phyloP scores from a whole-genome alignment of 495 filamentous ascomycete species.

The Letharia lupina region DNA sequence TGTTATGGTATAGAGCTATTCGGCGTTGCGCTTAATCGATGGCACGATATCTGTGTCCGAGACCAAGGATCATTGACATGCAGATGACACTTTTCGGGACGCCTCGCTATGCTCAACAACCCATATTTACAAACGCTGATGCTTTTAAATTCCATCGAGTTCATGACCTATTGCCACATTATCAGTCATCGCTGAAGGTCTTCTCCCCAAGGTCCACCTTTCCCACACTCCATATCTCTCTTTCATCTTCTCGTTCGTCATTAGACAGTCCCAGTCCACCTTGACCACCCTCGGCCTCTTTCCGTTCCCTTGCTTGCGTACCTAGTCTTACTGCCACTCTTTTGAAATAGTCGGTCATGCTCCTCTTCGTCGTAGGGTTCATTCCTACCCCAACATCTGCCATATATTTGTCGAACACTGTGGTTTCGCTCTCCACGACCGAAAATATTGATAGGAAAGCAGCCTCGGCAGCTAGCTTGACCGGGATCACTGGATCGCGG shows the following conservation, averaged over 20 bases:
- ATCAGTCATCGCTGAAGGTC: slow-evolving; percentile 11
- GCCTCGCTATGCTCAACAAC: slow-evolving; percentile 15
- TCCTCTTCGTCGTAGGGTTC: slow-evolving; percentile 63
- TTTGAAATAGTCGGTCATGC: slow-evolving; percentile 97
- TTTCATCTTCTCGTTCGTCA: slow-evolving; percentile 89
- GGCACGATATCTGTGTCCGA: background rate
- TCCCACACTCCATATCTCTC: slow-evolving; percentile 91
- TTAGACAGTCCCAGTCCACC: slow-evolving; percentile 76
- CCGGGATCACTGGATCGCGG: slow-evolving; percentile 86
- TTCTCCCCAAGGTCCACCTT: slow-evolving; percentile 74
- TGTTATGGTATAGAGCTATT: too few relatives aligned
- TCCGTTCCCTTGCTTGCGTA: slow-evolving; percentile 74
- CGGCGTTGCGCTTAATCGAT: too few relatives aligned
- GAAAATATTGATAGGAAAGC: slow-evolving; percentile 91
- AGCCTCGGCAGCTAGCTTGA: slow-evolving; percentile 91
- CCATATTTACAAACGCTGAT: background rate
- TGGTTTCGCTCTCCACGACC: slow-evolving; percentile 75
- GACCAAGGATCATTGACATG: background rate
- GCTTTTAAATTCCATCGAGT: background rate
- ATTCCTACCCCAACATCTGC: slow-evolving; percentile 51
- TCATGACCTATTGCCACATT: background rate
- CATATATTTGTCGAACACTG: slow-evolving; percentile 90
- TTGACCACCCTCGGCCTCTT: slow-evolving; percentile 79
- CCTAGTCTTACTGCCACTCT: slow-evolving; percentile 75
- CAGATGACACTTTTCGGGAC: background rate